Evolutionary conservation across 2,329 filamentous ascomycete species (phyloP), one percentile per base, ranked within the genome.

Genomic region (Sordariomycetes sp.): DNA sequence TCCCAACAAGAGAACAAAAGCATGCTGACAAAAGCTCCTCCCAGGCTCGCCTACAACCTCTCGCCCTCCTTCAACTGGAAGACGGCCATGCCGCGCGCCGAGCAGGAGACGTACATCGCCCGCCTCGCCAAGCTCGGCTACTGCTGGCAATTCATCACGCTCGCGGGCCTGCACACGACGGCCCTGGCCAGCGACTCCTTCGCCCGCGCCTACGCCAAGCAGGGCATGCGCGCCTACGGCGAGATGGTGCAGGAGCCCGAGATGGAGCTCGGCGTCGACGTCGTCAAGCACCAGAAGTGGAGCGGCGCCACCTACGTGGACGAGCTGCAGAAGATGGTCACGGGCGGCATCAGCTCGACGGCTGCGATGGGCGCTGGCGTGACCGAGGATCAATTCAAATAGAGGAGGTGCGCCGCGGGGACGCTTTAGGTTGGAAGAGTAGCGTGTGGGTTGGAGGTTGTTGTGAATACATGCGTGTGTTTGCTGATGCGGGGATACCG

Each of bases 131-230:
- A 67, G 42, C 75, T 98, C 32, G 92, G 92, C 42, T 98, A 98
- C 75, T 94, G 86, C 76, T 98, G 92, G 92, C 92, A 98, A 63
- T 98, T 98, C 72, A 98, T 98, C 69, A 98, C 92, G n/a, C 77
- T 98, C 30, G 92, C 90, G 5, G 92, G 92, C 46, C 73, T 98
- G 54, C 92, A 98, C 70, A 94, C 86, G 42, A 95, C 86, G 4
- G 92, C 90, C 24, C 76, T 98, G 34, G 93, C 94, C 64, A 82
- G 81, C 51, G 79, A 96, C 64, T 78, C 81, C 42, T 98, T 98
- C 63, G 79, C 86, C 39, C 75, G 78, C 55, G 85, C 86, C 32
- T 98, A 84, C 58, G 72, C 82, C 37, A 68, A 76, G 57, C 68
- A 82, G 39, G 90, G 90, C 37, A 98, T 98, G 90, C 79, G 88